phyloP scores from a whole-genome alignment of 208 protist species.

The Borovskyia barvae region DNA sequence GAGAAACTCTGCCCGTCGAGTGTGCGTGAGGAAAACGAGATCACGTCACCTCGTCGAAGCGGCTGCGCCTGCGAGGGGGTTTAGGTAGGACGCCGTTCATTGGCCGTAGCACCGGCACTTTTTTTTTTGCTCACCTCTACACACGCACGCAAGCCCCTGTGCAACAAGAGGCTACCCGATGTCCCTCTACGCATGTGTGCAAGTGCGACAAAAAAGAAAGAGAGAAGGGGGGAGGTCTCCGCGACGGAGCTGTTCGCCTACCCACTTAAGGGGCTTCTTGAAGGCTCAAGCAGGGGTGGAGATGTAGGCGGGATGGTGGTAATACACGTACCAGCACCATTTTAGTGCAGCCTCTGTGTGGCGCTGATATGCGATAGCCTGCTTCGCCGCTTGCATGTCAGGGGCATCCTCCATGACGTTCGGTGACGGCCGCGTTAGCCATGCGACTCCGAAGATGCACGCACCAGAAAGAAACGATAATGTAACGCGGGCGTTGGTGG shows the following conservation, averaged over 20 bases:
- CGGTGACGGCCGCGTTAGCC: constrained; percentile 38
- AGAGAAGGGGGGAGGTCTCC: not conserved
- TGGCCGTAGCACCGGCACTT: no score
- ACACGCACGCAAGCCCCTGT: no score
- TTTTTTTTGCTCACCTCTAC: no score
- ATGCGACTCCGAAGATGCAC: constrained; percentile 38
- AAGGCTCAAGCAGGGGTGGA: no score
- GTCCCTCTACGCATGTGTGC: not conserved
- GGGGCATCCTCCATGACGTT: constrained; percentile 57
- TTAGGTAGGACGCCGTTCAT: no score
- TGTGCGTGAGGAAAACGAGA: no score
- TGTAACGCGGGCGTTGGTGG: constrained; percentile 64
- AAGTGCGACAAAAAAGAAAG: not conserved
- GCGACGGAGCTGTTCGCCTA: not conserved
- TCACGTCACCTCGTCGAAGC: no score
- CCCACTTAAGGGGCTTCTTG: no score
- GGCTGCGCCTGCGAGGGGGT: no score
- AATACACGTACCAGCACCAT: constrained; percentile 86
- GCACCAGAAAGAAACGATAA: constrained; percentile 54
- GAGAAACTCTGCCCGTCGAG: no score
- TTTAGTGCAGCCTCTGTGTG: constrained; percentile 54
- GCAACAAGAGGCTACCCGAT: no score
- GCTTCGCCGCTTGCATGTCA: constrained; percentile 49
- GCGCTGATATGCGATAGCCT: constrained; percentile 59
- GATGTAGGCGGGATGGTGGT: constrained; percentile 78